phyloP scores from a whole-genome alignment of 805 yeast species.

The Sungouiozyma ichnusensis region DNA sequence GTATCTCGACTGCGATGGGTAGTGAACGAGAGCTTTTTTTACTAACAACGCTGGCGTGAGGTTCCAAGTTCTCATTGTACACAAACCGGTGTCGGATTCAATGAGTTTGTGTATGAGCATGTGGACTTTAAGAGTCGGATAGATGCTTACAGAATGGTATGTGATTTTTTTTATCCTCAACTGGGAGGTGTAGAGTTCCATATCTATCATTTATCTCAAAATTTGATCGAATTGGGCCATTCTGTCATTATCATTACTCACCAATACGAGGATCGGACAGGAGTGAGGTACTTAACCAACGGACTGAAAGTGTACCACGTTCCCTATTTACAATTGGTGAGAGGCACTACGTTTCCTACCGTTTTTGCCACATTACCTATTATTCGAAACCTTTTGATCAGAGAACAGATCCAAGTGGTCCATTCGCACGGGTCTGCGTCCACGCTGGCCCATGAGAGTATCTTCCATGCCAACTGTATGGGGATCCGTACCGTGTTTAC shows the following conservation, averaged over 20 bases:
- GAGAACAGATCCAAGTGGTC: slow-evolving; percentile 80
- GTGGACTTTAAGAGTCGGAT: too few species aligned
- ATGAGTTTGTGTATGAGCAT: too few species aligned
- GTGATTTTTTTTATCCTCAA: slow-evolving; percentile 96
- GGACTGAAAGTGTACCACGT: slow-evolving; percentile 90
- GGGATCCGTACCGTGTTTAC: slow-evolving; percentile 87
- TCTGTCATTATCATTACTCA: slow-evolving; percentile 83
- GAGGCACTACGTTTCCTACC: slow-evolving; percentile 82
- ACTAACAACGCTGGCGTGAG: too few species aligned
- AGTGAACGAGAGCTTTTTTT: too few species aligned
- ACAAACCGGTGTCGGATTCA: too few species aligned
- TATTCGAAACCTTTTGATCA: slow-evolving; percentile 67
- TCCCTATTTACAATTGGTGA: slow-evolving; percentile 68
- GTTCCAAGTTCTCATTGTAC: too few species aligned
- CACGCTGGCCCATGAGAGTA: slow-evolving; percentile 78
- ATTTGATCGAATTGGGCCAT: slow-evolving; percentile 70
- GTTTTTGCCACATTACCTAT: slow-evolving; percentile 84
- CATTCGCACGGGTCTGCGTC: slow-evolving; percentile 94
- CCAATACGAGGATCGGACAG: slow-evolving; percentile 71
- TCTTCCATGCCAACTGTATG: slow-evolving; percentile 88
- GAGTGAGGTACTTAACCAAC: slow-evolving; percentile 72
- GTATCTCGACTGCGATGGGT: background rate
- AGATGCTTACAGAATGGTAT: slow-evolving; percentile 71
- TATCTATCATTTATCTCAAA: slow-evolving; percentile 81
- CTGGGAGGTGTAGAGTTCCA: slow-evolving; percentile 98